Evolutionary conservation across 106 monocot species (phyloP), one percentile per base, ranked within the genome.

Genomic region (Dioscorea dumetorum): DNA sequence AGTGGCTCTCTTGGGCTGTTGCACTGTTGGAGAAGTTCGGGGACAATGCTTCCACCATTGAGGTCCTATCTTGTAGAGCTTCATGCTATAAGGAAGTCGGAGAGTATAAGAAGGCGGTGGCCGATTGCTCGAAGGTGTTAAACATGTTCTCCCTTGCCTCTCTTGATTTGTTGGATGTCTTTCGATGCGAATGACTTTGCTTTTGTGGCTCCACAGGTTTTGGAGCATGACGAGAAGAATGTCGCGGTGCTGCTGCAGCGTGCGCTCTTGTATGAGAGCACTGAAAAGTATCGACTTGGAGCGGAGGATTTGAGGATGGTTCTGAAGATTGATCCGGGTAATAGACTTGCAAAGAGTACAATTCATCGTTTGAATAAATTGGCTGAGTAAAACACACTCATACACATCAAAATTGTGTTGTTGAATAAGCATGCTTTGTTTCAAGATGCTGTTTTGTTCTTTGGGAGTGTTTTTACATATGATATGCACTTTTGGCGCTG

Each of bases 41-140:
- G 48, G 84, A 87, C 52, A 69, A 17, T 57, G 73, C 41, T 54
- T 72, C 76, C 13, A 58, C 74, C 58, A 34, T 64, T 16, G 92
- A 97, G 74, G 89, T 89, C 12, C 72, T 97, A 76, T 64, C 70
- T 2, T 89, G 84, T 70, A 79, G 97, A 73, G 92, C 92, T 67
- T 87, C 84, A 19, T 92, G 92, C 57, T 97, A 92, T 31, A 97
- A 97, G 77, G 97, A 97, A 62, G 97, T 92, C 33, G 97, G 97
- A 1, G 97, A 97, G 78, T 92, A 92, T 75, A 97, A 97, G 78
- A 97, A 97, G 82, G 97, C 97, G n/a, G 77, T 97, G 58, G 82
- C 92, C 23, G 97, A 97, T 57, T 92, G 97, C 76, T 69, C 97
- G 33, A 92, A 87, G 91, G 97, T 89, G 68, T 52, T 22, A 8